Conservation (phyloP, 2,329 filamentous ascomycete genomes). For the Penicillium sp. region DNA sequence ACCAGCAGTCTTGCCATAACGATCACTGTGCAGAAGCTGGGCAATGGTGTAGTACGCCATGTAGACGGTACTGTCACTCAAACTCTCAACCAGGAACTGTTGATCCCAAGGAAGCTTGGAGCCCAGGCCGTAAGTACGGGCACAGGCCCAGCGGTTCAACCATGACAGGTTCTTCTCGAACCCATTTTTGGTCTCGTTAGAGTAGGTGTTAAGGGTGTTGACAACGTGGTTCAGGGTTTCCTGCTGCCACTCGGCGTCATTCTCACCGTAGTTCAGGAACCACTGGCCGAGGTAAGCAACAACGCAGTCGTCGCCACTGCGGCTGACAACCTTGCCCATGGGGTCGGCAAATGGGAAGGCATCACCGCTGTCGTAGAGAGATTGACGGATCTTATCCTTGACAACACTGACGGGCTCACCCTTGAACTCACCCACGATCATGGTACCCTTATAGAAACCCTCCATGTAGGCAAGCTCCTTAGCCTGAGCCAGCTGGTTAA, state of each 20-base stretch:
- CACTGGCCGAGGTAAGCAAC: conserved; percentile 94
- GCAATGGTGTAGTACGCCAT: conserved; percentile 65
- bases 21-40: conserved; percentile 75
- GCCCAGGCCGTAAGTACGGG: conserved; percentile 86
- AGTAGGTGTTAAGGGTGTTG: conserved; percentile 78
- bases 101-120: conserved; percentile 94
- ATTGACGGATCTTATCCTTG: conserved; percentile 80
- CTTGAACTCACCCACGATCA: conserved; percentile 85
- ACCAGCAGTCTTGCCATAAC: conserved; percentile 78
- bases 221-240: conserved; percentile 73
- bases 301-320: conserved; percentile 91
- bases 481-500: conserved; percentile 85
- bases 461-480: conserved; percentile 98
- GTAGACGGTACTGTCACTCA: conserved; percentile 93
- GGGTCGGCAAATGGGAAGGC: conserved; percentile 95
- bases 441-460: conserved; percentile 92
- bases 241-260: conserved; percentile 76
- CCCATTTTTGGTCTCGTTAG: conserved; percentile 73
- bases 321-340: conserved; percentile 83
- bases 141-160: conserved; percentile 95
- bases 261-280: conserved; percentile 96
- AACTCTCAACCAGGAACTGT: conserved; percentile 85
- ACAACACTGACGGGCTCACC: conserved; percentile 84
- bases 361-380: conserved; percentile 74
- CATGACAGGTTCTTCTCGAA: conserved; percentile 88